phyloP scores from a whole-genome alignment of 257 asterid genomes.

The Buddleja alternifolia region DNA sequence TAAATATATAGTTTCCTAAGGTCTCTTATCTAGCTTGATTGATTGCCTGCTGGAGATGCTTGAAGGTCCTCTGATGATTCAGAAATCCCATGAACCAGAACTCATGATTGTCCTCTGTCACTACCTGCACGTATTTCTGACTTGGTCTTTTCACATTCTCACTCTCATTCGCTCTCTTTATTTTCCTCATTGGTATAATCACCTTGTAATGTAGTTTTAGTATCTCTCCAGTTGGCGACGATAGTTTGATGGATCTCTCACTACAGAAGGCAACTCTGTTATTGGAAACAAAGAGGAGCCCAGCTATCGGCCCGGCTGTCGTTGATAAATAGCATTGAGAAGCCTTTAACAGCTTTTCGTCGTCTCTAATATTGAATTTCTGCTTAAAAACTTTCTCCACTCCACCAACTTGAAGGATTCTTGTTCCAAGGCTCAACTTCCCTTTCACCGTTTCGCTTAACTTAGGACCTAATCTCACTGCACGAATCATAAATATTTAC shows the following conservation, averaged over 20 bases:
- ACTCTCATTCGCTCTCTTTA: constrained; percentile 40
- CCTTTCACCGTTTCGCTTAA: constrained; percentile 46
- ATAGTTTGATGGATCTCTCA: constrained; percentile 38
- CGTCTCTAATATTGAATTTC: constrained; percentile 34
- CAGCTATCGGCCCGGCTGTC: constrained; percentile 48
- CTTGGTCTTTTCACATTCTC: constrained; percentile 40
- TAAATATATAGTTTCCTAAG: not conserved
- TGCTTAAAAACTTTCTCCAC: constrained; percentile 46
- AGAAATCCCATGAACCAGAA: constrained; percentile 62
- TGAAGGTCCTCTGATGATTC: constrained; percentile 41
- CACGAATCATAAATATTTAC: constrained; percentile 7
- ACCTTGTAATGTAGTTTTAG: constrained; percentile 44
- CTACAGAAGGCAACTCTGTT: constrained; percentile 47
- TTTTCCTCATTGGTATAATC: constrained; percentile 40
- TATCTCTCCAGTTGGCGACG: constrained; percentile 40
- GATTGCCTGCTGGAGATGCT: constrained; percentile 37
- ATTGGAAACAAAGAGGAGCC: constrained; percentile 39
- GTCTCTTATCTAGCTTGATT: constrained; percentile 17
- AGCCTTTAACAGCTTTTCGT: constrained; percentile 45
- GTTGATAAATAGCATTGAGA: constrained; percentile 46
- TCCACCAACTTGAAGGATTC: constrained; percentile 42
- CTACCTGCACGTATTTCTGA: constrained; percentile 48
- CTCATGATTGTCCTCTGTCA: constrained; percentile 47
- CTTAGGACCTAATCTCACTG: constrained; percentile 44
- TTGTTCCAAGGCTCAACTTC: constrained; percentile 43